Base-by-base conservation (phyloP, 2,329 filamentous ascomycete species). In the Penicillium sp. region DNA sequence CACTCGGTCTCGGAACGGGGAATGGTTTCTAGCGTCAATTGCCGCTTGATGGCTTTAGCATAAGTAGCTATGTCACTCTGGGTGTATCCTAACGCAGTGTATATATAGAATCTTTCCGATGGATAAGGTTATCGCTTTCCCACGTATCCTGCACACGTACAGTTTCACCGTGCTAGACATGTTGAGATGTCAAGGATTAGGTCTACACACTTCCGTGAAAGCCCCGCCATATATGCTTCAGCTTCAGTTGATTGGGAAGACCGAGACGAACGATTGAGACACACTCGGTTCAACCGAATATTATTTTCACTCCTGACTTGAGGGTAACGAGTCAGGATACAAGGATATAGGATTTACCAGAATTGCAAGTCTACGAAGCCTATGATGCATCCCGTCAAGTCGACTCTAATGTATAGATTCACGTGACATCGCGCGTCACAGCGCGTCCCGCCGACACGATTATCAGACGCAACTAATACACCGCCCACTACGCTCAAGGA, bases 1-100 rank as follows among this genome's bases (percentile, higher is more conserved):
- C 57, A 62, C 58, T 50, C 65, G 60, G 61, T 68, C 55, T 65
- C 64, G 61, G 60, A 65, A 59, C 63, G 62, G 56, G 51, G 44
- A 54, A 54, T 43, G 41, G 49, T 33, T 46, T 50, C 44, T 41
- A 54, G 54, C 53, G 39, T 57, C 35, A 49, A 60, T 58, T 55
- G 58, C 57, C 58, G 24, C 53, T 59, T 47, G 35, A 53, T 60
- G 62, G 60, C 51, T 53, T 39, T 55, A 49, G 56, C 55, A 55
- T 53, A 50, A 44, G 62, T 66, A 49, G 56, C 58, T 59, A 43
- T 60, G 64, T 52, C 62, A 56, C 54, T 63, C 58, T 62, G 47
- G 53, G 56, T 66, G 65, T 63, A 61, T 59, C 65, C 62, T 63
- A 63, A 54, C 62, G 58, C 54, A 61, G 58, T 62, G 58, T 57